A percentile compares a stretch with the other conserved stretches of the same genome.
These are phyloP conservation scores for Secale cereale DNA, from an alignment of 176 grass and related monocot genomes.

Conservation along the genomic window DNA sequence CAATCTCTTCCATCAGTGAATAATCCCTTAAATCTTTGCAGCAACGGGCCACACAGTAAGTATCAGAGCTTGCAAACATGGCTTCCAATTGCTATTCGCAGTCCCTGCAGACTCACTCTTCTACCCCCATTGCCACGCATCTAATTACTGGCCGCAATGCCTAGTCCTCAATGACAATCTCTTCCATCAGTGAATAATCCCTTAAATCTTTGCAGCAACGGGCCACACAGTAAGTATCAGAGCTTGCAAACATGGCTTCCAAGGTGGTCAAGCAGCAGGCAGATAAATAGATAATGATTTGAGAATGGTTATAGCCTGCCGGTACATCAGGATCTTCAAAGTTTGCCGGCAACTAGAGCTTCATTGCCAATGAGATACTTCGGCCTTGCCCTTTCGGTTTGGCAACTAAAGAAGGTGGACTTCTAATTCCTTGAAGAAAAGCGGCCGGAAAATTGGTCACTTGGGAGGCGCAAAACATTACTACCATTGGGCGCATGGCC, in stretches of 20 bases:
- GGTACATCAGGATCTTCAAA: not conserved
- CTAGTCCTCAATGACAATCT: not conserved
- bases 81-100: too few relatives aligned
- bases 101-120: too few relatives aligned
- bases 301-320: not conserved
- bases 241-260: not conserved
- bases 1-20: not conserved
- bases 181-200: not conserved
- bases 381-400: too few relatives aligned
- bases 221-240: not conserved
- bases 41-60: not conserved
- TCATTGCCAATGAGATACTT: too few relatives aligned
- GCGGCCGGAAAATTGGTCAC: too few relatives aligned
- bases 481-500: too few relatives aligned
- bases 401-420: too few relatives aligned
- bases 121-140: too few relatives aligned
- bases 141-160: not conserved
- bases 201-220: not conserved
- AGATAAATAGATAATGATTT: not conserved
- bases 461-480: too few relatives aligned
- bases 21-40: not conserved
- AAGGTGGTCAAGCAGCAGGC: not conserved
- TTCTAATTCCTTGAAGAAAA: too few relatives aligned
- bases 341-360: too few relatives aligned
- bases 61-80: not conserved